phyloP scores from a whole-genome alignment of 2,329 filamentous ascomycete species.

The Alternaria dauci region DNA sequence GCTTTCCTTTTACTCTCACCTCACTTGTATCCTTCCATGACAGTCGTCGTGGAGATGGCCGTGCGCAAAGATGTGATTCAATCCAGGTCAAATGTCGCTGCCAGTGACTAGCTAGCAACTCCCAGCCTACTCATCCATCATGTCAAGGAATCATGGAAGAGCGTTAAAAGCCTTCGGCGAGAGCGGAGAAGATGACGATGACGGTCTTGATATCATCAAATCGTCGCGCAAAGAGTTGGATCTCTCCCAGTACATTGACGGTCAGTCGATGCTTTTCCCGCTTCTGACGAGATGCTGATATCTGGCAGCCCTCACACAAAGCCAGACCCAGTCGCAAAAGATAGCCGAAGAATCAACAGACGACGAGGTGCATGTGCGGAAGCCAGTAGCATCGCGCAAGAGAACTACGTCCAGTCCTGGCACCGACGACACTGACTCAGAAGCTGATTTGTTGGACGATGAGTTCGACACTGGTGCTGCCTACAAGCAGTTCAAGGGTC shows the following conservation, averaged over 20 bases:
- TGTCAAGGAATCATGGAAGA: constrained; percentile 29
- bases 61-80: background rate
- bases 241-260: constrained; percentile 47
- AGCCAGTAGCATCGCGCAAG: background rate
- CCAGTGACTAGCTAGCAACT: background rate
- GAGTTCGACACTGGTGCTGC: constrained; percentile 60
- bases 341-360: constrained; percentile 5
- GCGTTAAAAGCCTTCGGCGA: constrained; percentile 37
- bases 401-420: constrained; percentile 12
- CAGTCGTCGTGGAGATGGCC: background rate
- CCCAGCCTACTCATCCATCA: constrained; percentile 5
- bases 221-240: constrained; percentile 43
- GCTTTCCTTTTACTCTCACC: background rate
- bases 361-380: background rate
- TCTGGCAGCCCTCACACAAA: constrained; percentile 36
- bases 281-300: constrained; percentile 13
- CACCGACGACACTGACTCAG: constrained; percentile 18
- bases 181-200: constrained; percentile 43
- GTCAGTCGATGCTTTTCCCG: constrained; percentile 20
- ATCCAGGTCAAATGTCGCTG: background rate
- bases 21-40: background rate
- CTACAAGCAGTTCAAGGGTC: constrained; percentile 71
- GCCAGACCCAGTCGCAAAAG: constrained; percentile 35
- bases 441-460: constrained; percentile 55
- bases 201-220: constrained; percentile 55